Evolutionary conservation across 768 basidiomycete species (phyloP).

Genomic region (Trametes elegans): DNA sequence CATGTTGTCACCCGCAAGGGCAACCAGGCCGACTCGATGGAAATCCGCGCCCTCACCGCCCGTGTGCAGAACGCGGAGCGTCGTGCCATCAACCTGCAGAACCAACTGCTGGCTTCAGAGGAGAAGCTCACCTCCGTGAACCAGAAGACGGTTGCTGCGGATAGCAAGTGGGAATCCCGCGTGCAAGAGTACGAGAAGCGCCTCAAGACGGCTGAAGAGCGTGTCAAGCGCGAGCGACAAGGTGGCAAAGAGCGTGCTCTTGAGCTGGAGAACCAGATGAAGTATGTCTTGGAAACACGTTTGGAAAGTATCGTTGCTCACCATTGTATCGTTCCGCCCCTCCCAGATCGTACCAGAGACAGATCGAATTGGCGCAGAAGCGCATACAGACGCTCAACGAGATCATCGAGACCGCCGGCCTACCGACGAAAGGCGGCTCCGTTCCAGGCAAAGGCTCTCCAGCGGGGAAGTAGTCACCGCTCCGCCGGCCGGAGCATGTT

Average conservation of each 20-base stretch:
- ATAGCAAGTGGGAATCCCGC: conserved; percentile 92
- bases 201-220: conserved; percentile 82
- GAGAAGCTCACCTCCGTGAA: conserved; percentile 78
- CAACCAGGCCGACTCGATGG: conserved; percentile 58
- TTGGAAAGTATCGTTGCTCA: no score
- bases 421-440: conserved; percentile 4
- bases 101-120: conserved; percentile 79
- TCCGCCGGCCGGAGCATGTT: not conserved
- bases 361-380: conserved; percentile 63
- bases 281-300: conserved; percentile 39
- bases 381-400: conserved; percentile 61
- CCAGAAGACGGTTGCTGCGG: conserved; percentile 67
- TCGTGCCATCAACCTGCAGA: conserved; percentile 79
- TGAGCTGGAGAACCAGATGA: conserved; percentile 71
- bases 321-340: no score
- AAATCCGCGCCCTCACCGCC: conserved; percentile 65
- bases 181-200: conserved; percentile 89
- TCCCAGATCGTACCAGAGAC: conserved; percentile 18
- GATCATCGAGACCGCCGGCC: conserved; percentile 34
- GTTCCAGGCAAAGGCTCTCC: conserved; percentile 6
- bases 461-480: not conserved
- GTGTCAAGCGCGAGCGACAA: conserved; percentile 89
- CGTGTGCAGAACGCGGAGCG: conserved; percentile 85
- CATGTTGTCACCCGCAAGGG: conserved; percentile 62
- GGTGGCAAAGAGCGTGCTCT: conserved; percentile 87